These are phyloP conservation scores for Polyporus arcularius DNA, from an alignment of 768 basidiomycete genomes.

Conservation along the genomic window DNA sequence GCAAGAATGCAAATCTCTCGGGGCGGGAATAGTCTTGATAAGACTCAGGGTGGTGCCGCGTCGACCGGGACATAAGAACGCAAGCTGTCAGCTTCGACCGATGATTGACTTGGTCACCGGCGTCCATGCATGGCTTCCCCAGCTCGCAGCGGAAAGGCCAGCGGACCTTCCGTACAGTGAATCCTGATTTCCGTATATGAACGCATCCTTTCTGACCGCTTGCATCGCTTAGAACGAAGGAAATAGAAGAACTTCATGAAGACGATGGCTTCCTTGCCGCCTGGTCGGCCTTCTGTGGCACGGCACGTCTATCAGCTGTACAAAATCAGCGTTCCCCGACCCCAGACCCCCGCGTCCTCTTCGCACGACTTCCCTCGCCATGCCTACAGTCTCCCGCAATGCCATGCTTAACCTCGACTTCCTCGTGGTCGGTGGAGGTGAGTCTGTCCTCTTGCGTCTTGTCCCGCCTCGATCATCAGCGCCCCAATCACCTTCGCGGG, in stretches of 20 bases:
- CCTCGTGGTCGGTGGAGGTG: constrained; percentile 50
- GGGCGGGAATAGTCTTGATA: not conserved
- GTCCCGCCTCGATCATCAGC: constrained; percentile 1
- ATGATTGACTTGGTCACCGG: not conserved
- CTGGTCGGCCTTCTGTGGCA: not conserved
- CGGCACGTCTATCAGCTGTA: not conserved
- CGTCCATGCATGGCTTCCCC: not conserved
- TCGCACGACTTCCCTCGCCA: constrained; percentile 7
- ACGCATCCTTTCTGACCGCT: not conserved
- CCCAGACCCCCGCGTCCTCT: constrained; percentile 5
- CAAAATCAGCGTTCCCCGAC: not conserved
- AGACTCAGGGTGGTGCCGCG: not conserved
- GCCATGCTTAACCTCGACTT: constrained; percentile 41
- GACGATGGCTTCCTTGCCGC: not conserved
- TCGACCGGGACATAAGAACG: not conserved
- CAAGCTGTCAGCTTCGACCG: not conserved
- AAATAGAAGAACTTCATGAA: not conserved
- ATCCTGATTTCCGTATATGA: constrained; percentile 1
- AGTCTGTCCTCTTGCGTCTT: constrained; percentile 11
- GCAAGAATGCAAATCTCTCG: not conserved
- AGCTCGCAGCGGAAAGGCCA: not conserved
- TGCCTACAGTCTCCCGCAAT: constrained; percentile 23
- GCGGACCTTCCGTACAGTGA: not conserved
- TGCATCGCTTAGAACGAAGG: not conserved
- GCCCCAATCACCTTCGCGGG: constrained; percentile 2